Evolutionary conservation across 805 yeast species (phyloP).

Genomic region (Starmera dryadoides): DNA sequence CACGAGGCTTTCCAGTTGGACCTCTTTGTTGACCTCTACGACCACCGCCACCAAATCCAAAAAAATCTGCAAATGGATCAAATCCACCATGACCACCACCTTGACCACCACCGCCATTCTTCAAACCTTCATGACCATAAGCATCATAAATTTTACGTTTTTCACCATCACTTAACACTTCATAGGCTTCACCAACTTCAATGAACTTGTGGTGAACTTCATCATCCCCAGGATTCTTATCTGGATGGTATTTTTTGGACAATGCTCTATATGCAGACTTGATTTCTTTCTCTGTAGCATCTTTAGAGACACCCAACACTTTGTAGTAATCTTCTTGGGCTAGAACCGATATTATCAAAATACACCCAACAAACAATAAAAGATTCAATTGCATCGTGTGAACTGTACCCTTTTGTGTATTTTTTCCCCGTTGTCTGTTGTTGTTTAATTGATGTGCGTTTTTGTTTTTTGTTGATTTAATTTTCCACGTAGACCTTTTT

Average conservation of each 20-base stretch:
- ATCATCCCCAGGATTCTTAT: conserved; percentile 79
- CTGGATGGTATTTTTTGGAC: conserved; percentile 89
- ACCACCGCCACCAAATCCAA: conserved; percentile 29
- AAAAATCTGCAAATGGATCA: conserved; percentile 61
- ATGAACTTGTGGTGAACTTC: conserved; percentile 82
- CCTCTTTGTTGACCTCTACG: conserved; percentile 18
- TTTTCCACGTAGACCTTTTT: background rate
- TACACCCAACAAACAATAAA: conserved; percentile 1
- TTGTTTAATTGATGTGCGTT: background rate
- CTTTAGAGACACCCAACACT: conserved; percentile 60
- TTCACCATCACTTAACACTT: conserved; percentile 65
- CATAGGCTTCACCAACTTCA: conserved; percentile 91
- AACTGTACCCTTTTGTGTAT: no score
- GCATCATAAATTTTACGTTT: conserved; percentile 64
- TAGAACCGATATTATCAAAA: conserved; percentile 9
- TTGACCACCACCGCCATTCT: conserved; percentile 48
- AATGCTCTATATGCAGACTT: conserved; percentile 78
- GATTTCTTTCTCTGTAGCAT: conserved; percentile 75
- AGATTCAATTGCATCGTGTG: background rate
- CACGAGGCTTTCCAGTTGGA: conserved; percentile 39
- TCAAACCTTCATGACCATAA: conserved; percentile 70
- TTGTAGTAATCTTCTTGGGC: conserved; percentile 42
- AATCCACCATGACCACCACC: conserved; percentile 37
- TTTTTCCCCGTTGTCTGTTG: background rate
- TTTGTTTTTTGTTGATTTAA: background rate